phyloP scores from a whole-genome alignment of 495 filamentous ascomycete species.

The Eremomyces bilateralis region DNA sequence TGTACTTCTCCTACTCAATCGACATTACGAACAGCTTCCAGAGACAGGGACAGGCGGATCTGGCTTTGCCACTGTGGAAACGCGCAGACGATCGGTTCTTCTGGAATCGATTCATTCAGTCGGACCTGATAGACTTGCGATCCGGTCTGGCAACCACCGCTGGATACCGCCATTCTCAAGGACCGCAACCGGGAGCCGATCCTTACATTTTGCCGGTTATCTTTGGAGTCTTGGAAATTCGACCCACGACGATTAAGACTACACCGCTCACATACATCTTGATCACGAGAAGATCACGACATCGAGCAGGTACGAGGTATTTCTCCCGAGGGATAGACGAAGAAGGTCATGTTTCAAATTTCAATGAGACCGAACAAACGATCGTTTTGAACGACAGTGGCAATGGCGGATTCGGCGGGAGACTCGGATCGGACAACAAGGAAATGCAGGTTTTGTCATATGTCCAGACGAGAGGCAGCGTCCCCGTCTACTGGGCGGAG shows the following conservation, averaged over 20 bases:
- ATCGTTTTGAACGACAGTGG: constrained; percentile 68
- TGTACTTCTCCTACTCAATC: constrained; percentile 96
- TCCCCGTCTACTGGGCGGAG: constrained; percentile 89
- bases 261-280: constrained; percentile 68
- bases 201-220: constrained; percentile 89
- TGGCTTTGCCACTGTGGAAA: constrained; percentile 59
- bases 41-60: constrained; percentile 55
- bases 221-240: constrained; percentile 82
- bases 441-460: constrained; percentile 82
- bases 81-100: constrained; percentile 93
- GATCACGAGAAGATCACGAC: constrained; percentile 67
- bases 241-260: constrained; percentile 54
- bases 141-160: constrained; percentile 15
- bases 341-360: constrained; percentile 83
- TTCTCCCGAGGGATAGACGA: constrained; percentile 88
- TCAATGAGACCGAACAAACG: constrained; percentile 92
- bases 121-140: constrained; percentile 76
- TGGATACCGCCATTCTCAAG: constrained; percentile 21
- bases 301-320: constrained; percentile 78
- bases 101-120: constrained; percentile 87
- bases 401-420: constrained; percentile 61
- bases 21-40: constrained; percentile 93
- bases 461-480: constrained; percentile 85
- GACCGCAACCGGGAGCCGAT: constrained; percentile 55
- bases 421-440: constrained; percentile 46